Conservation (phyloP, 1,284 basidiomycete genomes). For the Fomitopsis palustris region DNA sequence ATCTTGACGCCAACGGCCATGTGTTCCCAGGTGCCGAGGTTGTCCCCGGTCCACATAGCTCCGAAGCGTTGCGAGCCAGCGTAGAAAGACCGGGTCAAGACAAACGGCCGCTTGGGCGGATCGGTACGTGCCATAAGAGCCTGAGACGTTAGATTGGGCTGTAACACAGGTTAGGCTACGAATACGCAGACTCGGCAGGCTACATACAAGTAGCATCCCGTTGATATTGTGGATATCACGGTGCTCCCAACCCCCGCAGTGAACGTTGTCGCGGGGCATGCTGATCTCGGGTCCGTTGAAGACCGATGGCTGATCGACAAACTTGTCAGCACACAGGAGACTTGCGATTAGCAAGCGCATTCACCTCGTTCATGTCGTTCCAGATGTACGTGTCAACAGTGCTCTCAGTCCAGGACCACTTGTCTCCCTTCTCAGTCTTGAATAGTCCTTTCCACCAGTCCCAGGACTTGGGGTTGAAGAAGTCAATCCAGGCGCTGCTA, state of each 20-base stretch:
- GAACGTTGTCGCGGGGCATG: conserved; percentile 92
- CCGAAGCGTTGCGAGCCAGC: conserved; percentile 95
- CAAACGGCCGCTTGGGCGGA: conserved; percentile 83
- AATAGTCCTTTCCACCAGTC: conserved; percentile 90
- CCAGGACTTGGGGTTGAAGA: conserved; percentile 91
- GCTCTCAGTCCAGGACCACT: conserved; percentile 73
- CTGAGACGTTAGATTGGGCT: conserved; percentile 87
- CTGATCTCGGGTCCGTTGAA: conserved; percentile 99
- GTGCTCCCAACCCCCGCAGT: conserved; percentile 96
- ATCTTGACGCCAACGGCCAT: conserved; percentile 94
- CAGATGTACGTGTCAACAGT: conserved; percentile 87
- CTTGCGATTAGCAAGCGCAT: neutral
- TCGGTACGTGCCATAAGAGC: conserved; percentile 78
- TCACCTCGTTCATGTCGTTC: conserved; percentile 98
- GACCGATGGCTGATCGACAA: conserved; percentile 77
- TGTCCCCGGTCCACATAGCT: conserved; percentile 99
- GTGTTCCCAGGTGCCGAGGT: conserved; percentile 97
- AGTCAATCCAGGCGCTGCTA: conserved; percentile 94
- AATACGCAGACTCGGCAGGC: neutral
- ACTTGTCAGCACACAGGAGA: neutral
- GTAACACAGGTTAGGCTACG: neutral
- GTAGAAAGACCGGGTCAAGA: conserved; percentile 93
- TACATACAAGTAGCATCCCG: conserved; percentile 79
- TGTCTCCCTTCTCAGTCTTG: conserved; percentile 50
- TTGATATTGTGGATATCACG: conserved; percentile 95